Percentiles rank a stretch among this genome's conserved stretches.
These are phyloP conservation scores for Jamesozyma rosinii DNA, from an alignment of 805 yeast genomes.

Conservation along the genomic window DNA sequence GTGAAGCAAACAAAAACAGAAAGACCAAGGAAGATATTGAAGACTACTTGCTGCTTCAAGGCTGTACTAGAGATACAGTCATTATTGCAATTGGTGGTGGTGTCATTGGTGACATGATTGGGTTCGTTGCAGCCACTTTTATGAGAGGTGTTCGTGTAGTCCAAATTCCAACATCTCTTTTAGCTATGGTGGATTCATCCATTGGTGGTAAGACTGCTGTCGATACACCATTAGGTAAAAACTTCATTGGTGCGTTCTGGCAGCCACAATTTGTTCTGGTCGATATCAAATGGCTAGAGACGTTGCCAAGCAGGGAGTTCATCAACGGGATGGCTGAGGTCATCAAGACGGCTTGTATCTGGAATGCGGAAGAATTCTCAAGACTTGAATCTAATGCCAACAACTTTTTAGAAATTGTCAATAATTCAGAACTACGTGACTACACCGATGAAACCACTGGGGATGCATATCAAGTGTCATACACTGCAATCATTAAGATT, in stretches of 20 bases:
- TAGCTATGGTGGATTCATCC: conserved; percentile 96
- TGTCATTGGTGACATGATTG: conserved; percentile 97
- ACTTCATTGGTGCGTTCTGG: conserved; percentile 94
- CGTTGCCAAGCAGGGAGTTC: conserved; percentile 87
- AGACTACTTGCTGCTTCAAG: conserved; percentile 70
- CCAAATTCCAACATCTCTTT: conserved; percentile 86
- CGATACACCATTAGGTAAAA: conserved; percentile 92
- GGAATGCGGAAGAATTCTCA: conserved; percentile 84
- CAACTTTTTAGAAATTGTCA: conserved; percentile 58
- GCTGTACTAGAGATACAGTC: conserved; percentile 94
- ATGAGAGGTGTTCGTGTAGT: conserved; percentile 95
- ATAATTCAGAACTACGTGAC: conserved; percentile 21
- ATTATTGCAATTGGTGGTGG: conserved; percentile 96
- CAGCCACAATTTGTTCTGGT: conserved; percentile 85
- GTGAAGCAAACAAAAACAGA: conserved; percentile 83
- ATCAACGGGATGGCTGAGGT: conserved; percentile 98
- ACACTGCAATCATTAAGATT: conserved; percentile 60
- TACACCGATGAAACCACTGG: conserved; percentile 8
- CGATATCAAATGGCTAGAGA: conserved; percentile 76
- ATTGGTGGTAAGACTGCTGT: conserved; percentile 98
- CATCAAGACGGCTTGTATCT: conserved; percentile 93
- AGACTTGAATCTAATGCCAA: conserved; percentile 73
- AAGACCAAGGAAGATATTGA: conserved; percentile 87
- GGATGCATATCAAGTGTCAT: conserved; percentile 28
- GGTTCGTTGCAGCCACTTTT: conserved; percentile 97